Evolutionary conservation across 2,329 filamentous ascomycete genomes (phyloP), one percentile per base, ranked within the genome.

Genomic region (Sporothrix schenckii): DNA sequence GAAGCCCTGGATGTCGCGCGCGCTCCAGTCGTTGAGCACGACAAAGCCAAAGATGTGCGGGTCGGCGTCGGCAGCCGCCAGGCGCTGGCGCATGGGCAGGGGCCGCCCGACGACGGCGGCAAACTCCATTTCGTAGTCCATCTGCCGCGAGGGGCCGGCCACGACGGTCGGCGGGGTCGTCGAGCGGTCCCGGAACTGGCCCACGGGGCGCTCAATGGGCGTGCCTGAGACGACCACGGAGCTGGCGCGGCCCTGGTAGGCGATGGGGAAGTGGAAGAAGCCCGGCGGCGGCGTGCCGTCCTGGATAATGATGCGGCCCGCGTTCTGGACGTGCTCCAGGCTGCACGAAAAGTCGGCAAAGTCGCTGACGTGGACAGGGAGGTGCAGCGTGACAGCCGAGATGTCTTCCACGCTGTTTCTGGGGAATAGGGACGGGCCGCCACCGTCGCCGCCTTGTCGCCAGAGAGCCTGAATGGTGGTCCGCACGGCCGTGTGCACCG

Each of bases 21-120:
- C 92, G 70, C 89, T 92, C 92, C 92, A 96, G 79, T 96, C 92
- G 75, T 96, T 96, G 84, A 96, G 86, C 70, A 96, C 80, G 0
- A 95, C 92, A 41, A 92, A 84, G 16, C 92, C 92, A 76, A 95
- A 95, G 41, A 96, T 84, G 75, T 89, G 84, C 24, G 92, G 85
- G 69, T 89, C 87, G 0, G 92, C 92, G 58, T 89, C 81, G 2
- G 82, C 80, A 27, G 94, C 85, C 0, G 83, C 79, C 27, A 95
- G 83, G 0, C 88, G 85, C 69, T 85, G 81, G 10, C 92, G 91
- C 76, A 92, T 83, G 1, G 83, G 79, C 75, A 91, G 93, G 0
- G 84, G 82, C 61, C 81, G 86, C 78, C 87, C 88, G 6, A 95
- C 83, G 75, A 94, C 92, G 58, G 89, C 91, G 1, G 91, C 92